Conservation (phyloP, 23 red algal genomes). For the Gracilariopsis chorda region DNA sequence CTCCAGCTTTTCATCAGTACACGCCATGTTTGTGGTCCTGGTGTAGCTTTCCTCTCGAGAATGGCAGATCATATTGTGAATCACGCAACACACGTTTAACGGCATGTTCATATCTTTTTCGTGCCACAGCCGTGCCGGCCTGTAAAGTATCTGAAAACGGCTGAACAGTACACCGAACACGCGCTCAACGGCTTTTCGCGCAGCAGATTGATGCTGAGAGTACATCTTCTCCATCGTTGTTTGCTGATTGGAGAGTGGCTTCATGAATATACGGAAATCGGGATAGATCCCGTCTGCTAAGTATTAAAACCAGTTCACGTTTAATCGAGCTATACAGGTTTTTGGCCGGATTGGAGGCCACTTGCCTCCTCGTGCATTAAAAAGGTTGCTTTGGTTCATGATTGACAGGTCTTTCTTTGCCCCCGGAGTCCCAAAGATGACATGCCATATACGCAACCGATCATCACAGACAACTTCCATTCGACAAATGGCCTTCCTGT, state of each 20-base stretch:
- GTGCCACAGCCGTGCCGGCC: background rate
- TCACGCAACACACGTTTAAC: background rate
- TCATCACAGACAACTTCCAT: slow-evolving; percentile 74
- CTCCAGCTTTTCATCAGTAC: background rate
- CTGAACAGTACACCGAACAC: background rate
- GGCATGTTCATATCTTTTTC: background rate
- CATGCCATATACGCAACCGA: slow-evolving; percentile 32
- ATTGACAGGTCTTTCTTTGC: slow-evolving; percentile 38
- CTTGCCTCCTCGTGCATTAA: background rate
- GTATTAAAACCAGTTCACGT: slow-evolving; percentile 37
- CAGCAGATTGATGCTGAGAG: background rate
- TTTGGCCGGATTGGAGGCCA: background rate
- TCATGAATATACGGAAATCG: background rate
- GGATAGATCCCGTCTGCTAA: slow-evolving; percentile 51
- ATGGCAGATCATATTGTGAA: background rate
- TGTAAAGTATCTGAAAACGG: background rate
- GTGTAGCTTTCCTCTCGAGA: background rate
- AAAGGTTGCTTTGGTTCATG: slow-evolving; percentile 14
- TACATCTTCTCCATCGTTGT: background rate
- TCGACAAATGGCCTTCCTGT: background rate
- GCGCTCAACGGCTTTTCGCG: background rate
- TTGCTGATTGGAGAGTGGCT: background rate
- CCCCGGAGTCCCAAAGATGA: slow-evolving; percentile 26
- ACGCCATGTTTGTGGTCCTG: background rate
- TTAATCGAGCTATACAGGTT: background rate